Evolutionary conservation across 768 basidiomycete genomes (phyloP).

Genomic region (Pleurotus pulmonarius): DNA sequence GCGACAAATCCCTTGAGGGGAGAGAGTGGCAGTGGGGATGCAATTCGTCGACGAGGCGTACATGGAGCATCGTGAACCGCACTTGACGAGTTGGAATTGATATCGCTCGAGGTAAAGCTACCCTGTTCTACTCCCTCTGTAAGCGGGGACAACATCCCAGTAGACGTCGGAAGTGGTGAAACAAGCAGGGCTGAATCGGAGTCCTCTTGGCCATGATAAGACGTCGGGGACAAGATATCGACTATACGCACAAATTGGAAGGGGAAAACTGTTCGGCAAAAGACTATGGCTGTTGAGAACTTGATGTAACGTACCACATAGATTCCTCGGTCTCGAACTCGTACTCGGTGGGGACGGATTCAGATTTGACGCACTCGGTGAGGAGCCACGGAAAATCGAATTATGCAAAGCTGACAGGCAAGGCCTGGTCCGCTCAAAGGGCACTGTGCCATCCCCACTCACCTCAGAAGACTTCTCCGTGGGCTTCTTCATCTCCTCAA

Average conservation of each 20-base stretch:
- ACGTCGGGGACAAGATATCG: not conserved
- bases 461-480: not conserved
- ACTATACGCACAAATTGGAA: not conserved
- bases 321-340: not conserved
- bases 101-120: not conserved
- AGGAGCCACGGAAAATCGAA: slow-evolving; percentile 3
- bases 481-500: not conserved
- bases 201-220: not conserved
- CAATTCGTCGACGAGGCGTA: not conserved
- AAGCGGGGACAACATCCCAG: not conserved
- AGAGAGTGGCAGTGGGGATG: slow-evolving; percentile 1
- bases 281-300: too few relatives aligned
- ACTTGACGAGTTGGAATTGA: too few relatives aligned
- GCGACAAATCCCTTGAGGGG: not conserved
- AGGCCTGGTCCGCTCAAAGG: slow-evolving; percentile 1
- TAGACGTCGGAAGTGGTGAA: not conserved
- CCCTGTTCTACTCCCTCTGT: not conserved
- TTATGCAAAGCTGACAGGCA: slow-evolving; percentile 5
- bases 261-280: too few relatives aligned
- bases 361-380: not conserved
- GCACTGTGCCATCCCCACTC: not conserved
- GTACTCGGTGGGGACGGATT: not conserved
- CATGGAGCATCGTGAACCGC: not conserved
- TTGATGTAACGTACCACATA: slow-evolving; percentile 1
- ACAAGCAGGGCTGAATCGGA: slow-evolving; percentile 3